Evolutionary conservation across 306 rosid genomes (phyloP).

Genomic region (barrel medic (Medicago truncatula)): DNA sequence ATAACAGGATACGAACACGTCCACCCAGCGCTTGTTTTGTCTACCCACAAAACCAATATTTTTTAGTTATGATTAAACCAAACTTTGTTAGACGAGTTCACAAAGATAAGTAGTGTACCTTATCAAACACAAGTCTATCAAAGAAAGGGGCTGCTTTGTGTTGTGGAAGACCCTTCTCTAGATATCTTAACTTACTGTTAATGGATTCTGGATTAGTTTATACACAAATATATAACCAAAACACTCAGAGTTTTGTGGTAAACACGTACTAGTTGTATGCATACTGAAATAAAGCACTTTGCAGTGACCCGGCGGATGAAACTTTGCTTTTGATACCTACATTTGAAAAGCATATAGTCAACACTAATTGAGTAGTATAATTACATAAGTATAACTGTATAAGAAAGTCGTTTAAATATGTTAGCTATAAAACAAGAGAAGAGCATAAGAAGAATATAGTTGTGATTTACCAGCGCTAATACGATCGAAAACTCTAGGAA

Average conservation of each 20-base stretch:
- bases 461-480: conserved; percentile 58
- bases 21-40: conserved; percentile 85
- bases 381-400: background rate
- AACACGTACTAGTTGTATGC: conserved; percentile 78
- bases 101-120: conserved; percentile 50
- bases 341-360: conserved; percentile 22
- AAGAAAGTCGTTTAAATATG: background rate
- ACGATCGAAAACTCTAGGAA: conserved; percentile 91
- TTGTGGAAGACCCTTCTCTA: conserved; percentile 82
- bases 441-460: background rate
- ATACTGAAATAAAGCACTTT: conserved; percentile 67
- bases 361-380: background rate
- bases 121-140: conserved; percentile 83
- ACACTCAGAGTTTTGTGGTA: background rate
- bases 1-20: conserved; percentile 68
- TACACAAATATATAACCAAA: conserved; percentile 23
- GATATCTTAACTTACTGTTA: conserved; percentile 72
- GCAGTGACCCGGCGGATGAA: conserved; percentile 68
- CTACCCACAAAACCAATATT: conserved; percentile 44
- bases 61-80: conserved; percentile 20
- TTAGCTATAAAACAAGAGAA: background rate
- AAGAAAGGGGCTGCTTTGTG: conserved; percentile 82
- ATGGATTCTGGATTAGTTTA: conserved; percentile 43
- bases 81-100: background rate
- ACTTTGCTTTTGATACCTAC: conserved; percentile 69